Evolutionary conservation across 257 asterid genomes (phyloP).

Genomic region (Solanum virginianum): DNA sequence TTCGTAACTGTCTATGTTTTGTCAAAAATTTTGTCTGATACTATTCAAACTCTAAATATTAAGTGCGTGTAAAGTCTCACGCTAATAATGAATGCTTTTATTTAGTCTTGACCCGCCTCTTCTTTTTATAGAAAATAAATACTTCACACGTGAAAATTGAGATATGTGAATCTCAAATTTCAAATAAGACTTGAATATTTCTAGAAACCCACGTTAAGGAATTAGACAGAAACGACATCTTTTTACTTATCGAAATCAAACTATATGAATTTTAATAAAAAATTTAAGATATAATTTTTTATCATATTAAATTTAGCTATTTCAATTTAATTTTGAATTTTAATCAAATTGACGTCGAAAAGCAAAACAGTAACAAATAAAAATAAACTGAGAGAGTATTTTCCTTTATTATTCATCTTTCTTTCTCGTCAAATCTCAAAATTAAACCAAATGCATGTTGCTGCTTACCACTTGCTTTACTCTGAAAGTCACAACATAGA

Average conservation of each 20-base stretch:
- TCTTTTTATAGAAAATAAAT: not conserved
- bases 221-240: not conserved
- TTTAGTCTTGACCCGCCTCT: not conserved
- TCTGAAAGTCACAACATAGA: not conserved
- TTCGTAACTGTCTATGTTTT: too few species aligned
- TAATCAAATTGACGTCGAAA: too few species aligned
- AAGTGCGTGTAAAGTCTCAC: not conserved
- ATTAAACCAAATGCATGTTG: not conserved
- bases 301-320: too few species aligned
- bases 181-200: not conserved
- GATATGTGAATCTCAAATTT: not conserved
- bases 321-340: too few species aligned
- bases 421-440: not conserved
- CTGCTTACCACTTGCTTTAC: not conserved
- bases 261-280: too few species aligned
- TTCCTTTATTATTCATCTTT: not conserved
- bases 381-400: too few species aligned
- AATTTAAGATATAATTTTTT: too few species aligned
- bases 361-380: too few species aligned
- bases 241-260: too few species aligned
- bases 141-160: not conserved
- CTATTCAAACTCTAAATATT: too few species aligned
- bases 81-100: too few species aligned
- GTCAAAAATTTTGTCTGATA: not conserved
- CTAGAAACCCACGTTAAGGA: not conserved